Conservation (phyloP, 2,329 filamentous ascomycete genomes). For the Fusarium sp. region DNA sequence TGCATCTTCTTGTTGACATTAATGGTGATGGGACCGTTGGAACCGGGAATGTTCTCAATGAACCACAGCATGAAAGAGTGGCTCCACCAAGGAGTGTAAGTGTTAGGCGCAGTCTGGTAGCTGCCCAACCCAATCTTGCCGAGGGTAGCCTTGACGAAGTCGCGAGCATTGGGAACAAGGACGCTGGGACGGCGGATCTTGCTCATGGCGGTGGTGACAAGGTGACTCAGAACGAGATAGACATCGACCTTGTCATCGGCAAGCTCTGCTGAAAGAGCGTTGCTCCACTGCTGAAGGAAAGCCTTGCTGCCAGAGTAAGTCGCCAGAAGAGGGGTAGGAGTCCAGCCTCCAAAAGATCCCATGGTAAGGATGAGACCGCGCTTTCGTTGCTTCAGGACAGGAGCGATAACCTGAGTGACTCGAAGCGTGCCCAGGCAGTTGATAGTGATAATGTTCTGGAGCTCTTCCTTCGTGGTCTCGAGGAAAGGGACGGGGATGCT, state of each 20-base stretch:
- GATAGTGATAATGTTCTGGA: constrained; percentile 92
- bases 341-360: constrained; percentile 95
- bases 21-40: constrained; percentile 63
- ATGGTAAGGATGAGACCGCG: constrained; percentile 94
- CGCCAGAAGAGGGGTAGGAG: constrained; percentile 91
- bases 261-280: constrained; percentile 86
- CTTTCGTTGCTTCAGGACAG: constrained; percentile 86
- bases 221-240: constrained; percentile 91
- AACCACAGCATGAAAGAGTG: constrained; percentile 92
- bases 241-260: constrained; percentile 86
- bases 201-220: constrained; percentile 97
- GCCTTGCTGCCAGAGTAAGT: constrained; percentile 99
- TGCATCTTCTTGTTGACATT: constrained; percentile 78
- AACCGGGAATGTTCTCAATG: constrained; percentile 72
- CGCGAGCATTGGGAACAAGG: constrained; percentile 84
- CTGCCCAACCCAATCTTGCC: constrained; percentile 86
- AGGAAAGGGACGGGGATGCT: constrained; percentile 92
- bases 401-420: constrained; percentile 87
- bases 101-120: constrained; percentile 84
- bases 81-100: constrained; percentile 93
- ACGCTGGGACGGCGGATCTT: constrained; percentile 87
- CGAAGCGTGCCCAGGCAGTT: constrained; percentile 94
- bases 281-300: constrained; percentile 97
- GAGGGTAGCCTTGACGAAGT: constrained; percentile 85
- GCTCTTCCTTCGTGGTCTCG: constrained; percentile 82